Conservation (phyloP, 2,329 filamentous ascomycete genomes). For the Ceratocystis ficicola region DNA sequence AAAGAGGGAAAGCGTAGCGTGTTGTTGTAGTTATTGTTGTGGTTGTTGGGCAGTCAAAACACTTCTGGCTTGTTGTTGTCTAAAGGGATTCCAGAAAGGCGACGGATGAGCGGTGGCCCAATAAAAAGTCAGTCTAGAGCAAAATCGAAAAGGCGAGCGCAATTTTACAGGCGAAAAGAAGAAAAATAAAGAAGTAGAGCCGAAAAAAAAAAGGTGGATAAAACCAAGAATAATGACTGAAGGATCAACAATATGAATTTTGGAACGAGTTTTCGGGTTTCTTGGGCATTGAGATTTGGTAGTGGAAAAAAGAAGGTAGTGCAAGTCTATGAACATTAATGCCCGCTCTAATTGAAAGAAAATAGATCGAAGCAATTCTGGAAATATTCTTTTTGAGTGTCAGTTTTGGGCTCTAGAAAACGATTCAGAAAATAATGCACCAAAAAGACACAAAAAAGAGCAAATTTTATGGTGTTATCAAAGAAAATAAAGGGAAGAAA, state of each 20-base stretch:
- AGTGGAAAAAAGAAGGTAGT: neutral
- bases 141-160: neutral
- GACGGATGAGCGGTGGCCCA: neutral
- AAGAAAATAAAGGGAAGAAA: conserved; percentile 11
- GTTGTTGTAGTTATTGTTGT: conserved; percentile 9
- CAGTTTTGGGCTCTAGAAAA: neutral
- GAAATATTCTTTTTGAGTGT: neutral
- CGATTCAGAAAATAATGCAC: conserved; percentile 5
- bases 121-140: conserved; percentile 9
- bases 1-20: neutral
- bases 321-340: neutral
- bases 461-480: neutral
- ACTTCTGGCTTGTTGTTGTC: neutral
- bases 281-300: neutral
- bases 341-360: neutral
- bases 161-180: conserved; percentile 1
- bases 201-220: neutral
- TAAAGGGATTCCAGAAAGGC: neutral
- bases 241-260: conserved; percentile 10
- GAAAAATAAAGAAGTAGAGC: neutral
- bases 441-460: neutral
- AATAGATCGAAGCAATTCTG: neutral
- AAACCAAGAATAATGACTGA: neutral
- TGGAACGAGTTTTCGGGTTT: conserved; percentile 5
- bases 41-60: conserved; percentile 13